Percentiles rank a stretch among this genome's conserved stretches.
Evolutionary conservation across 768 basidiomycete species (phyloP).

Genomic region (Hirschioporus abietinus): DNA sequence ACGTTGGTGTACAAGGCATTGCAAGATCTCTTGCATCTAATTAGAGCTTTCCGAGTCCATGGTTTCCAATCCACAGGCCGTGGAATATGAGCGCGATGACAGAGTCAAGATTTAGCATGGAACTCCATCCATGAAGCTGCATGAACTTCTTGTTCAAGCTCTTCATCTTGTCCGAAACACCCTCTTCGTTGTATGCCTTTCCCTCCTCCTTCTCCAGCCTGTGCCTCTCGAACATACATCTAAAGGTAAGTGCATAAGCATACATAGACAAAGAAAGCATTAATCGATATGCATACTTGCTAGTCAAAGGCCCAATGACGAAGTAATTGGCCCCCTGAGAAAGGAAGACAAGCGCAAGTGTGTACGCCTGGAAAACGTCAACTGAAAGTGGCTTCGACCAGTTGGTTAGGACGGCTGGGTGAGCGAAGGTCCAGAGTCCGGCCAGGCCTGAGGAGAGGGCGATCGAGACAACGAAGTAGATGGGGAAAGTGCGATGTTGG

Average conservation of each 20-base stretch:
- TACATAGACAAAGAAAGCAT: not conserved
- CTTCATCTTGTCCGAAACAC: conserved; percentile 69
- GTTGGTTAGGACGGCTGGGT: conserved; percentile 48
- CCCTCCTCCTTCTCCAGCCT: conserved; percentile 71
- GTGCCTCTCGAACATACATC: conserved; percentile 73
- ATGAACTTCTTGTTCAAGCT: conserved; percentile 62
- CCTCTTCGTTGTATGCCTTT: conserved; percentile 57
- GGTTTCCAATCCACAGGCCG: conserved; percentile 64
- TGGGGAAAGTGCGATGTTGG: conserved; percentile 69
- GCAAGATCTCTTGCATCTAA: not conserved
- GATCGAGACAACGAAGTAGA: conserved; percentile 65
- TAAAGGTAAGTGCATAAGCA: conserved; percentile 20
- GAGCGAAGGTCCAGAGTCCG: conserved; percentile 51
- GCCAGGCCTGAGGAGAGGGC: conserved; percentile 49
- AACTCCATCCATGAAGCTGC: conserved; percentile 62
- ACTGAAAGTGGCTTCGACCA: conserved; percentile 41
- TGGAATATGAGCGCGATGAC: conserved; percentile 61
- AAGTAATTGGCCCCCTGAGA: conserved; percentile 59
- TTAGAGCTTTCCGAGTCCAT: conserved; percentile 33
- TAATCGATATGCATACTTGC: conserved; percentile 40
- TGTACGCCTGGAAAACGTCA: conserved; percentile 64
- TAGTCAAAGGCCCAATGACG: conserved; percentile 67
- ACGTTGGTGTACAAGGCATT: not conserved
- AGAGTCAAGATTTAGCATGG: conserved; percentile 56
- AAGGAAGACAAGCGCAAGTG: conserved; percentile 40